A percentile compares a stretch with the other conserved stretches of the same genome.
phyloP scores from a whole-genome alignment of 2,329 filamentous ascomycete species.

The Pseudovirgaria hyperparasitica region DNA sequence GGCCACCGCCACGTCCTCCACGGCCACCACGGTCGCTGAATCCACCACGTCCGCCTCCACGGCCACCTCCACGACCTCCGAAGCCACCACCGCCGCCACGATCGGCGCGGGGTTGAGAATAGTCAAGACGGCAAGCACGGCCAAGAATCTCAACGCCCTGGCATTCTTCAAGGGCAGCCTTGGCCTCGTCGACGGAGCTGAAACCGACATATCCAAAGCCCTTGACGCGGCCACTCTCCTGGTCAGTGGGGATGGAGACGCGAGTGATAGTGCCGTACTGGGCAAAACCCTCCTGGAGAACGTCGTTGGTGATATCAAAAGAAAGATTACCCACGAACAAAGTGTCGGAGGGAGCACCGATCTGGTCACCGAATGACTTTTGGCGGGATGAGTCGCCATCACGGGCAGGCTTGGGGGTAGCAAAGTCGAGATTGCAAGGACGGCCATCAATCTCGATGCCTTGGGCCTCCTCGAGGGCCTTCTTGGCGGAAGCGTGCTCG shows the following conservation, averaged over 20 bases:
- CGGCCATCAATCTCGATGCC: constrained; percentile 63
- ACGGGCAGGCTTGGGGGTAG: constrained; percentile 50
- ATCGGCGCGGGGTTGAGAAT: constrained; percentile 52
- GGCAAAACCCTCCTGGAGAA: constrained; percentile 60
- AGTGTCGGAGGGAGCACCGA: constrained; percentile 71
- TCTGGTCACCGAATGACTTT: constrained; percentile 61
- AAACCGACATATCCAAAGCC: constrained; percentile 89
- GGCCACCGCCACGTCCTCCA: constrained; percentile 35
- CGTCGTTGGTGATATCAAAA: constrained; percentile 69
- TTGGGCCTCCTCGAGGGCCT: constrained; percentile 64
- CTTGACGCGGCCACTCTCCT: constrained; percentile 73
- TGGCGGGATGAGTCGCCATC: constrained; percentile 43
- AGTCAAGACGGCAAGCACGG: constrained; percentile 74
- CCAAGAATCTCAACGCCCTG: constrained; percentile 60
- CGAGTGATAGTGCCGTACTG: constrained; percentile 59
- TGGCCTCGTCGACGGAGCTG: constrained; percentile 69
- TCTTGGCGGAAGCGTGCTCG: constrained; percentile 51
- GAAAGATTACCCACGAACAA: constrained; percentile 87
- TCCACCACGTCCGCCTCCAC: constrained; percentile 23
- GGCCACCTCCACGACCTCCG: constrained; percentile 26
- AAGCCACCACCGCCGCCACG: constrained; percentile 39
- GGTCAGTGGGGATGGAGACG: constrained; percentile 79
- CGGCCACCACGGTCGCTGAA: constrained; percentile 21
- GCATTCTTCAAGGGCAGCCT: constrained; percentile 55
- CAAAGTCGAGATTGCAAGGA: constrained; percentile 66